Evolutionary conservation across 2,329 filamentous ascomycete species (phyloP).

Genomic region (Penicillium sp.): DNA sequence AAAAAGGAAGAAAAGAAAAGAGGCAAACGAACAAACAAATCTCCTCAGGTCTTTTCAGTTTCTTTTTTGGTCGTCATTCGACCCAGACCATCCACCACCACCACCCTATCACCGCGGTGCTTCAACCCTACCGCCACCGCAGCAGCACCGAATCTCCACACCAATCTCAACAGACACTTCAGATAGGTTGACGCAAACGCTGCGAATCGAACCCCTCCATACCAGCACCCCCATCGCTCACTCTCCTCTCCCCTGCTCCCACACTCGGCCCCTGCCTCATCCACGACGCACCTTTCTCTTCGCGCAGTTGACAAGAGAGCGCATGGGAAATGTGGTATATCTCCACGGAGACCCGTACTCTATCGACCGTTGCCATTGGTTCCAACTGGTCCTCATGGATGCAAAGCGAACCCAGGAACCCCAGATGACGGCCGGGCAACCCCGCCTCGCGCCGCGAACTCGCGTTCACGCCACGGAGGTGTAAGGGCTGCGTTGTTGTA

Average conservation of each 20-base stretch:
- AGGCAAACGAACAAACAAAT: too few relatives aligned
- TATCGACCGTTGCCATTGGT: slow-evolving; percentile 47
- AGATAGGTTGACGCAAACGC: too few relatives aligned
- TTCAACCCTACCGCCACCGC: slow-evolving; percentile 10
- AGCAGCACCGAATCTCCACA: background rate
- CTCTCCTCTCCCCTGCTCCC: slow-evolving; percentile 5
- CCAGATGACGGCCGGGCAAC: slow-evolving; percentile 37
- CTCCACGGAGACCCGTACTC: slow-evolving; percentile 6
- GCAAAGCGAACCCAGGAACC: slow-evolving; percentile 42
- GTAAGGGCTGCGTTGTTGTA: too few relatives aligned
- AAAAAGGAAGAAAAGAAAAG: too few relatives aligned
- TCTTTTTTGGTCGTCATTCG: slow-evolving; percentile 40
- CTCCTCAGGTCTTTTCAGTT: slow-evolving; percentile 51
- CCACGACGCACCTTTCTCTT: slow-evolving; percentile 1
- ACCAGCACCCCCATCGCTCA: background rate
- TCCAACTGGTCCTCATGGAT: slow-evolving; percentile 42
- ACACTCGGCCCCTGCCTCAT: background rate
- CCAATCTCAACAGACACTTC: background rate
- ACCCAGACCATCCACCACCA: slow-evolving; percentile 16
- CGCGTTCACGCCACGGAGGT: too few relatives aligned
- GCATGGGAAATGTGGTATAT: too few relatives aligned
- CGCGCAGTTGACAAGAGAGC: slow-evolving; percentile 8
- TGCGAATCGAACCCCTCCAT: background rate
- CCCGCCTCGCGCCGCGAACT: too few relatives aligned
- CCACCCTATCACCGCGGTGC: slow-evolving; percentile 10